Conservation (phyloP, 2,329 filamentous ascomycete genomes). For the Talaromyces sp. region DNA sequence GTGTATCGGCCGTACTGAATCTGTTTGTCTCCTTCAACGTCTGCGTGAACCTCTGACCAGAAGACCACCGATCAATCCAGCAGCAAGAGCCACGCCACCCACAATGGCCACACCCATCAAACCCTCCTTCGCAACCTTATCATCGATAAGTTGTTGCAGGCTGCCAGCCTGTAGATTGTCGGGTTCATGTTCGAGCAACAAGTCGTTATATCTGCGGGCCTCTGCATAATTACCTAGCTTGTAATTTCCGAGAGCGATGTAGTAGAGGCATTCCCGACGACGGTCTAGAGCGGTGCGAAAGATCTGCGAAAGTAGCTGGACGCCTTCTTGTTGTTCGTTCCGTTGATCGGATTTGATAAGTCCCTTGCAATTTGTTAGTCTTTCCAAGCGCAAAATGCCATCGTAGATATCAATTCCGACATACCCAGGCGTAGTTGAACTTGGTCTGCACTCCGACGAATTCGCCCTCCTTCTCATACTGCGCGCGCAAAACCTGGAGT, state of each 20-base stretch:
- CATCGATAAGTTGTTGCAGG: slow-evolving; percentile 82
- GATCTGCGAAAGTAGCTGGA: slow-evolving; percentile 90
- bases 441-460: slow-evolving; percentile 97
- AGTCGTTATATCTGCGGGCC: slow-evolving; percentile 88
- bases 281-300: slow-evolving; percentile 91
- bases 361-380: slow-evolving; percentile 54
- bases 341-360: slow-evolving; percentile 88
- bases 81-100: slow-evolving; percentile 85
- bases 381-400: not conserved
- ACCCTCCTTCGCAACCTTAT: slow-evolving; percentile 92
- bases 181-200: slow-evolving; percentile 84
- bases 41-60: slow-evolving; percentile 71
- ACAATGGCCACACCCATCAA: slow-evolving; percentile 92
- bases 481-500: slow-evolving; percentile 83
- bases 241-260: slow-evolving; percentile 94
- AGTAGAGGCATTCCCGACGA: slow-evolving; percentile 95
- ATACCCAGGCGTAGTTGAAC: slow-evolving; percentile 99
- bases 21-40: slow-evolving; percentile 38
- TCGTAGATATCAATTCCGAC: slow-evolving; percentile 22
- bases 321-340: slow-evolving; percentile 86
- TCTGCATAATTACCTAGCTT: slow-evolving; percentile 98
- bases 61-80: slow-evolving; percentile 86
- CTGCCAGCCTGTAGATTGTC: slow-evolving; percentile 87
- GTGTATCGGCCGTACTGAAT: not conserved
- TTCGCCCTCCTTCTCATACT: slow-evolving; percentile 96